These are phyloP conservation scores for Eudorina sp. DNA, from an alignment of 139 green algal genomes.

Conservation along the genomic window DNA sequence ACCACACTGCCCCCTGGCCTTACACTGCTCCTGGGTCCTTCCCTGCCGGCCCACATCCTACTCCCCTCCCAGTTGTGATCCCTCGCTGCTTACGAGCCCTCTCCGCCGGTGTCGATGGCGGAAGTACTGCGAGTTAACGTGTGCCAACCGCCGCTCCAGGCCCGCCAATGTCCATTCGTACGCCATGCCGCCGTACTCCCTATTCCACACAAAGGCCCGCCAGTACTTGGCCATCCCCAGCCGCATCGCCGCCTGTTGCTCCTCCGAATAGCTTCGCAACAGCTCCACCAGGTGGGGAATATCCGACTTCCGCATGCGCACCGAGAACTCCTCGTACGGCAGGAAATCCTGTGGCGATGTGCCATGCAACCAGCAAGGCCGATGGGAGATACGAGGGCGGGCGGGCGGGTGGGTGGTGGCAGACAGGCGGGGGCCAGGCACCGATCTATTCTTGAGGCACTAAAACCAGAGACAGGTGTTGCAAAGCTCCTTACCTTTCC, in stretches of 20 bases:
- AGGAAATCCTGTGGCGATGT: constrained; percentile 55
- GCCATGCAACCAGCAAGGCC: no score
- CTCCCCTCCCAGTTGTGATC: background rate
- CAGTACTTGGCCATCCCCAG: constrained; percentile 53
- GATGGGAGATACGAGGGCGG: background rate
- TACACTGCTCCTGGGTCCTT: no score
- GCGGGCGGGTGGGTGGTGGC: background rate
- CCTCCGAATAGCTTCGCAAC: constrained; percentile 41
- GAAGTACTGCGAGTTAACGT: constrained; percentile 17
- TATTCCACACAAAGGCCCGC: constrained; percentile 12
- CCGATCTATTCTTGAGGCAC: no score
- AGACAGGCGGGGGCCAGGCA: no score
- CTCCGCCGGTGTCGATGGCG: background rate
- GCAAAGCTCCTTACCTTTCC: no score
- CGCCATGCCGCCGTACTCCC: constrained; percentile 25
- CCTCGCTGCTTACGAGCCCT: background rate
- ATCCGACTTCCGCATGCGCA: constrained; percentile 49
- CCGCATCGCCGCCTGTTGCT: constrained; percentile 45
- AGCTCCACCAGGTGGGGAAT: constrained; percentile 55
- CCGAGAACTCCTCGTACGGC: constrained; percentile 68
- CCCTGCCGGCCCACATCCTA: background rate
- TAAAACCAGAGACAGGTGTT: no score
- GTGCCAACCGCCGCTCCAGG: background rate
- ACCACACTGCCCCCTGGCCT: background rate
- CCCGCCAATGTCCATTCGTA: constrained; percentile 34